Conservation (phyloP, 2,329 filamentous ascomycete genomes). For the Verticillium isaacii region DNA sequence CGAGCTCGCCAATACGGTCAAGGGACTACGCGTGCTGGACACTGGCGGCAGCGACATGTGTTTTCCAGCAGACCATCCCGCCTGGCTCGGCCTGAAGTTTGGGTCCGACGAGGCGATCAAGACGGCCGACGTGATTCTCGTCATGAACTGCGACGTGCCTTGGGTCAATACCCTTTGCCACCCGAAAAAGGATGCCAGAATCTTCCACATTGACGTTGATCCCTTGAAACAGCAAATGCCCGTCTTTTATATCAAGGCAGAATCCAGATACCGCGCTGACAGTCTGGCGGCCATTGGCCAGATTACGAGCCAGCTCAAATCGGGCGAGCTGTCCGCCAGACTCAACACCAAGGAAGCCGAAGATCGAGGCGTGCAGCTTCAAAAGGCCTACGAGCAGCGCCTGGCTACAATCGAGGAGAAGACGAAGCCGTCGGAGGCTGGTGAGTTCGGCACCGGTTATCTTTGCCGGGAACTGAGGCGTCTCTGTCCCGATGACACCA, state of each 20-base stretch:
- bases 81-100: constrained; percentile 66
- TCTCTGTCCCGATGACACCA: constrained; percentile 45
- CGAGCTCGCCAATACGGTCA: constrained; percentile 61
- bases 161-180: constrained; percentile 80
- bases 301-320: constrained; percentile 57
- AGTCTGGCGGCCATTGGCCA: constrained; percentile 62
- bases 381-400: constrained; percentile 52
- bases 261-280: constrained; percentile 63
- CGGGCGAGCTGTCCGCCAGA: constrained; percentile 34
- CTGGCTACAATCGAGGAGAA: constrained; percentile 55
- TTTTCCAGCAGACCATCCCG: constrained; percentile 67
- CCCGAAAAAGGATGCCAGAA: constrained; percentile 44
- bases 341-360: constrained; percentile 27
- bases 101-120: constrained; percentile 69
- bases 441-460: constrained; percentile 37
- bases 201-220: constrained; percentile 63
- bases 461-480: constrained; percentile 25
- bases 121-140: constrained; percentile 77
- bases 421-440: constrained; percentile 54
- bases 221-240: constrained; percentile 69
- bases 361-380: constrained; percentile 48
- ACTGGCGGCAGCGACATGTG: constrained; percentile 78
- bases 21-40: constrained; percentile 67
- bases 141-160: constrained; percentile 85
- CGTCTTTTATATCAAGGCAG: constrained; percentile 64